Base-by-base conservation (phyloP, 2,329 filamentous ascomycete species). In the Sclerotinia sclerotiorum region DNA sequence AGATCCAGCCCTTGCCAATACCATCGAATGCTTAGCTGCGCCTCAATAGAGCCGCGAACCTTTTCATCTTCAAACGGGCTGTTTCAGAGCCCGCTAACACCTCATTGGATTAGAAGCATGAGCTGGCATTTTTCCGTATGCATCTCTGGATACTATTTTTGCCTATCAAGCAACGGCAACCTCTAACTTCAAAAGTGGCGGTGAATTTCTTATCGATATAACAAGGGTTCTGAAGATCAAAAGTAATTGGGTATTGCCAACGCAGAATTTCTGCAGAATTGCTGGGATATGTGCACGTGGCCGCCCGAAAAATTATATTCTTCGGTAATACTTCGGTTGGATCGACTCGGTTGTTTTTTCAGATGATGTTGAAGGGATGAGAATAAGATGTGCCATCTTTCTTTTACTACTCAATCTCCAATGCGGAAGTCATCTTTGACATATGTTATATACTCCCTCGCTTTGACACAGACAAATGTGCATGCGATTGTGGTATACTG, bases 231-330 rank as follows among this genome's bases (percentile, higher is more conserved):
- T 39, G 58, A 27, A 51, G 57, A 60, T 60, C 57, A 24, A n/a
- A 49, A 24, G 7, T 17, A 24, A 21, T 35, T 32, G 29, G 29
- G 44, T 62, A 39, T 62, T 62, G 58, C 51, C 60, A 62, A 27
- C 60, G 60, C 60, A 63, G 60, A 63, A 51, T 35, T 21, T 51
- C 46, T 49, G 60, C 60, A 63, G 46, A 51, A 7, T 52, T 51
- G 15, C n/a, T 51, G 29, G 44, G 58, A 19, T 17, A 3, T 35
- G 7, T 35, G 46, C 46, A 63, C 46, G 48, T 62, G 60, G 29
- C 17, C 44, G 3, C 2, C 27, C 13, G 27, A 27, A 49, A 21
- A n/a, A 24, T 49, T 29, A 29, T 32, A 32, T 27, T 15, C 13
- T 35, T 49, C 58, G 58, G 44, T 5, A 35, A 10, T 61, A 35